A percentile compares a stretch with the other conserved stretches of the same genome.
These are phyloP conservation scores for Biscutella laevigata DNA, from an alignment of 441 rosid species.

Conservation along the genomic window DNA sequence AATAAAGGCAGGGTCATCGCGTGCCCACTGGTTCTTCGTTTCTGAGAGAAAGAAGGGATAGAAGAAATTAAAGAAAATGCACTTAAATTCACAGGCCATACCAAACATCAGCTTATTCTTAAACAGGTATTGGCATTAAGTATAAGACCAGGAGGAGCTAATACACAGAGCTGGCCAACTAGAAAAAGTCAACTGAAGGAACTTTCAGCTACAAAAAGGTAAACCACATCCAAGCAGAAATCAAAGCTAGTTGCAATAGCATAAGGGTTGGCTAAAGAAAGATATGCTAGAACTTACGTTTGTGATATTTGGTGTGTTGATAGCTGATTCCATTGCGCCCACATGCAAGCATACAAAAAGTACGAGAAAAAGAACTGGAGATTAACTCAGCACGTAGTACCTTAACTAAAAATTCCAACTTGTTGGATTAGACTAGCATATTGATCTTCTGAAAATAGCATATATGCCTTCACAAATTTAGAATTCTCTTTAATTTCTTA, in stretches of 20 bases:
- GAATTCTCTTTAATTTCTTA: neutral
- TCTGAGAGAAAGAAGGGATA: slow-evolving; percentile 37
- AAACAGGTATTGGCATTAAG: neutral
- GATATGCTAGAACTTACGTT: slow-evolving; percentile 52
- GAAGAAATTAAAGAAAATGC: slow-evolving; percentile 1
- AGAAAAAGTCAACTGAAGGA: neutral
- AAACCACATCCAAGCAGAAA: neutral
- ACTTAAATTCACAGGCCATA: neutral
- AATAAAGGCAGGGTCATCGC: slow-evolving; percentile 95
- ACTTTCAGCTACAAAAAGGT: slow-evolving; percentile 3
- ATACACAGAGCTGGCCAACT: neutral
- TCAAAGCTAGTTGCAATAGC: neutral
- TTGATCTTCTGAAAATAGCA: neutral
- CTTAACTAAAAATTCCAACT: slow-evolving; percentile 7
- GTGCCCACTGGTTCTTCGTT: slow-evolving; percentile 99
- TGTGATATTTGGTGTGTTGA: slow-evolving; percentile 94
- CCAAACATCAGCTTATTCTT: neutral
- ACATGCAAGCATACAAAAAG: slow-evolving; percentile 42
- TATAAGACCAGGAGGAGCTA: neutral
- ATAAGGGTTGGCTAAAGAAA: slow-evolving; percentile 1
- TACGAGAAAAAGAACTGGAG: slow-evolving; percentile 31
- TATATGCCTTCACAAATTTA: neutral
- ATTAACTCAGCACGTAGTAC: neutral
- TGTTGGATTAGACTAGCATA: slow-evolving; percentile 1
- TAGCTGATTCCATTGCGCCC: slow-evolving; percentile 53